Base-by-base conservation (phyloP, 306 rosid species). In the Trifolium repens region DNA sequence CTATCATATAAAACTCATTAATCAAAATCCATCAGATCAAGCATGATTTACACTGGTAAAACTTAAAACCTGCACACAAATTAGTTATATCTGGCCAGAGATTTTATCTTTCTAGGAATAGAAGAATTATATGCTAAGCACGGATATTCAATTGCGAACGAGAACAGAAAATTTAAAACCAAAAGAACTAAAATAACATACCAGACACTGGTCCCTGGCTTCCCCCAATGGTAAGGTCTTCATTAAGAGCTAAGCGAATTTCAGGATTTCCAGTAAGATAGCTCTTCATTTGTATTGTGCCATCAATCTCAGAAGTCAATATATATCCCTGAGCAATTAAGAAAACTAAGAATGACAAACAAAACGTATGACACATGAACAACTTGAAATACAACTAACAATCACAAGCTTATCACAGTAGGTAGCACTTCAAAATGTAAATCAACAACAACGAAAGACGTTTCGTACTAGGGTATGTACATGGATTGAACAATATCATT, bases 201-300 rank as follows among this genome's bases (percentile, higher is more conserved):
- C 93, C 96, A 59, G 87, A 85, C 13, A 40, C 78, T 3, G 96
- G 63, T 75, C 86, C 74, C 67, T 87, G 84, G 61, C 75, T 78
- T 87, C 85, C 82, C 80, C 97, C 97, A 44, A 91, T 85, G 75
- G 83, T 59, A 76, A 91, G 91, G 83, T 91, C 97, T 27, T 91
- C 97, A 84, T 91, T 89, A 67, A 91, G 93, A 73, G 96, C 97
- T 78, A 91, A 72, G 39, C 96, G 90, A 67, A 89, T 89, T 85
- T 89, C 97, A 73, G 96, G 97, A 87, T 87, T 87, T 27, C 97
- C 97, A 77, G 84, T 75, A 74, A 91, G 97, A 88, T 91, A 89
- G 79, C 97, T 91, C 81, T 88, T 91, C 96, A 91, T 91, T 91
- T 91, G 97, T 80, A 91, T 91, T 73, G 97, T 91, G 60, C 97